These are phyloP conservation scores for Eucalyptus sp. DNA, from an alignment of 345 rosid genomes.

Conservation along the genomic window DNA sequence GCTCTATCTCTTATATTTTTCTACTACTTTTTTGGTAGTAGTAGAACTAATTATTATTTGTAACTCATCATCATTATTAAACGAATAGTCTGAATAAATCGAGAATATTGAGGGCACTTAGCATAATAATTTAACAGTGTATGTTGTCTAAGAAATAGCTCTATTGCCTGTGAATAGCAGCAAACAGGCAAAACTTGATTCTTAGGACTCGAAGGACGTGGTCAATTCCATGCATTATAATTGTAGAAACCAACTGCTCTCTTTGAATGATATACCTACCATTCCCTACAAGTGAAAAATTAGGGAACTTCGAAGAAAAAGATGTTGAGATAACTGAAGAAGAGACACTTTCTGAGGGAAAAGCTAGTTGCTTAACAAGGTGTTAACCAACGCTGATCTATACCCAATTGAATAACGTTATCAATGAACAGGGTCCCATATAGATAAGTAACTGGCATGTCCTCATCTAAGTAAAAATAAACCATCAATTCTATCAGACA, in stretches of 20 bases:
- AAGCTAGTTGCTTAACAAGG: no score
- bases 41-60: no score
- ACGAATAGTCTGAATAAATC: no score
- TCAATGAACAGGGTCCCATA: no score
- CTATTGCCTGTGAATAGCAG: not conserved
- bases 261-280: not conserved
- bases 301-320: not conserved
- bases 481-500: fast-evolving
- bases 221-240: not conserved
- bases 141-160: no score
- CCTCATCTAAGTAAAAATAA: not conserved
- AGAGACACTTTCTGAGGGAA: not conserved
- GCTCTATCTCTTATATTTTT: fast-evolving
- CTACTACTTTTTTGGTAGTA: fast-evolving
- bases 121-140: no score
- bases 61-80: no score
- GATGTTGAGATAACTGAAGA: not conserved
- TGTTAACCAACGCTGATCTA: no score
- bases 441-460: not conserved
- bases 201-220: not conserved
- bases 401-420: no score
- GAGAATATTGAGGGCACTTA: no score
- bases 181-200: not conserved
- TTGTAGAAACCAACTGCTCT: not conserved
- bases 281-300: not conserved